A percentile compares a stretch with the other conserved stretches of the same genome.
phyloP scores from a whole-genome alignment of 2,329 filamentous ascomycete genomes.

The Aureobasidium sp. region DNA sequence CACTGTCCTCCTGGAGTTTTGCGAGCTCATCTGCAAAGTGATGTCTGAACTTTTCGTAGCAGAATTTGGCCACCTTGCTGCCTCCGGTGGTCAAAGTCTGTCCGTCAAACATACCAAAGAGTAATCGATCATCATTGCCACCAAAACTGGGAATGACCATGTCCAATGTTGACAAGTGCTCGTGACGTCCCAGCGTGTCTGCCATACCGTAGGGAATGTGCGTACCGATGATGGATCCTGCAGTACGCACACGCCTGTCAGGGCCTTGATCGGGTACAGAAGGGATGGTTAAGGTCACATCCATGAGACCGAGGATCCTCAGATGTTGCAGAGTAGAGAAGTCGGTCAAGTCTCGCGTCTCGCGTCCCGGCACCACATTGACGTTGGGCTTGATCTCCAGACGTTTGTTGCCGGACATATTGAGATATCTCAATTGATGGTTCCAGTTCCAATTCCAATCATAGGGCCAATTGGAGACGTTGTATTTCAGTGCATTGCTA shows the following conservation, averaged over 20 bases:
- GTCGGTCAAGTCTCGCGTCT: conserved; percentile 72
- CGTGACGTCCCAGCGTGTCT: conserved; percentile 83
- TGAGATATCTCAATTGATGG: conserved; percentile 86
- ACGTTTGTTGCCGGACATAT: conserved; percentile 92
- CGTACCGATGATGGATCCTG: conserved; percentile 82
- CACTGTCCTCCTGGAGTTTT: conserved; percentile 46
- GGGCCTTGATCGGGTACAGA: conserved; percentile 93
- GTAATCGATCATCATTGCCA: conserved; percentile 78
- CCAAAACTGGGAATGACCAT: conserved; percentile 90
- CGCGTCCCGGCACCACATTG: conserved; percentile 42
- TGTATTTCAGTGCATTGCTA: conserved; percentile 94
- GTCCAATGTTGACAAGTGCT: conserved; percentile 92
- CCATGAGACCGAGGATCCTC: conserved; percentile 87
- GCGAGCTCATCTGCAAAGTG: conserved; percentile 79
- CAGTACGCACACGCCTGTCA: conserved; percentile 90
- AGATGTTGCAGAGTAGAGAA: conserved; percentile 80
- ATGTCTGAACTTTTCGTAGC: conserved; percentile 90
- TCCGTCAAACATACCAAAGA: conserved; percentile 93
- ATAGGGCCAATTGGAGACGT: conserved; percentile 97
- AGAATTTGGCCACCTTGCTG: conserved; percentile 90
- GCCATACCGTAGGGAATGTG: conserved; percentile 90
- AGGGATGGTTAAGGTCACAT: conserved; percentile 88
- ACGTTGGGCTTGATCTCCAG: conserved; percentile 74
- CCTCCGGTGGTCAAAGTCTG: conserved; percentile 82
- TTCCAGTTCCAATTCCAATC: conserved; percentile 99